Conservation (phyloP, 495 filamentous ascomycete genomes). For the Parmelia sp. region DNA sequence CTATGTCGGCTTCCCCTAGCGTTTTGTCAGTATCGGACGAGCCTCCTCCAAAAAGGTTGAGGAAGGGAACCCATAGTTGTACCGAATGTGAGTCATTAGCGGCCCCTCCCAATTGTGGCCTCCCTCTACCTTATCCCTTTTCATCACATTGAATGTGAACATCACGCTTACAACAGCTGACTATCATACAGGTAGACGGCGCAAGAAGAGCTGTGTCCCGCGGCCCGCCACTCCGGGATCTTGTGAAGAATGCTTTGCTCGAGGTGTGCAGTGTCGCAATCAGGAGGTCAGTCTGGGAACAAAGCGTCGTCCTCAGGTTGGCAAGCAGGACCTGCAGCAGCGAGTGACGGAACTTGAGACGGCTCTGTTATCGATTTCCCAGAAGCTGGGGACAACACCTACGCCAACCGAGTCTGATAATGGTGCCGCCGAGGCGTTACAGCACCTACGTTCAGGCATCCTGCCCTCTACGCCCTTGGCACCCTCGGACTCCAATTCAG, state of each 20-base stretch:
- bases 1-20: not conserved
- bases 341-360: constrained; percentile 36
- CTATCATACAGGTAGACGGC: constrained; percentile 31
- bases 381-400: constrained; percentile 27
- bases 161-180: not conserved
- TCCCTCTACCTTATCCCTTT: too few relatives aligned
- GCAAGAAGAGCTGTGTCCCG: constrained; percentile 39
- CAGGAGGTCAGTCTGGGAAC: constrained; percentile 29
- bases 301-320: constrained; percentile 20
- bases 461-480: constrained; percentile 21
- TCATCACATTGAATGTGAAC: too few relatives aligned
- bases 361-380: constrained; percentile 30
- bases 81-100: constrained; percentile 42
- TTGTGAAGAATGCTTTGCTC: constrained; percentile 37
- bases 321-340: constrained; percentile 34
- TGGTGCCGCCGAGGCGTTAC: not conserved
- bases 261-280: constrained; percentile 34
- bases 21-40: constrained; percentile 37
- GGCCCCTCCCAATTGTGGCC: not conserved
- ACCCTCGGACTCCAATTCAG: constrained; percentile 26
- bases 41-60: constrained; percentile 36
- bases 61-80: constrained; percentile 51
- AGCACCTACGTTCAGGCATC: not conserved
- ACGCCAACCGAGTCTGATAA: not conserved
- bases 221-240: constrained; percentile 27